phyloP scores from a whole-genome alignment of 495 filamentous ascomycete genomes.

The Penicillium goetzii region DNA sequence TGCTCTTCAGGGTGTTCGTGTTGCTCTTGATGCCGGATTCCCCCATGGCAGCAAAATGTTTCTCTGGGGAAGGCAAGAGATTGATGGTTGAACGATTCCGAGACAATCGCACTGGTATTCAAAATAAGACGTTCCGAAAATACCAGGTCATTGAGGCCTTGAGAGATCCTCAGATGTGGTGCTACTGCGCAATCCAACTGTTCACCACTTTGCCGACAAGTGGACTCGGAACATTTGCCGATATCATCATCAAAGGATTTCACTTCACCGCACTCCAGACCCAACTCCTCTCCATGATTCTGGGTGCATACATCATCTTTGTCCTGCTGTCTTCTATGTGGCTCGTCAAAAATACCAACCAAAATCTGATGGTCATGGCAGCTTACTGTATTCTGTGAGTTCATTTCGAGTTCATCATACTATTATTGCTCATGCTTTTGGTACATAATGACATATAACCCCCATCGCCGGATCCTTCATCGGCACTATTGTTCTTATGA shows the following conservation, averaged over 20 bases:
- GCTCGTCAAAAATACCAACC: constrained; percentile 63
- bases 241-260: constrained; percentile 58
- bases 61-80: constrained; percentile 53
- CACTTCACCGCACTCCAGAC: constrained; percentile 48
- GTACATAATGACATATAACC: background rate
- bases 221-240: constrained; percentile 67
- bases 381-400: constrained; percentile 65
- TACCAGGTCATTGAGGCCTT: constrained; percentile 50
- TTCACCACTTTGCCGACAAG: constrained; percentile 70
- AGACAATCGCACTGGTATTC: constrained; percentile 57
- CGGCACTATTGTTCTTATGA: constrained; percentile 66
- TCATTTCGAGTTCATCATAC: no score
- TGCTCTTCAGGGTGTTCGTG: constrained; percentile 54
- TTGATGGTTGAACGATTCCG: constrained; percentile 53
- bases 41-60: constrained; percentile 52
- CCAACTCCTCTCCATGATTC: constrained; percentile 63
- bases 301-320: constrained; percentile 66
- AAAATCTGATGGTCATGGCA: constrained; percentile 67
- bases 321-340: constrained; percentile 64
- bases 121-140: constrained; percentile 52
- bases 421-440: background rate
- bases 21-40: constrained; percentile 53
- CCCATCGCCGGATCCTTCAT: constrained; percentile 43
- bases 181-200: constrained; percentile 58
- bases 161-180: constrained; percentile 48